Evolutionary conservation across 2,329 filamentous ascomycete species (phyloP).

Genomic region (Myriosclerotinia duriaeana): DNA sequence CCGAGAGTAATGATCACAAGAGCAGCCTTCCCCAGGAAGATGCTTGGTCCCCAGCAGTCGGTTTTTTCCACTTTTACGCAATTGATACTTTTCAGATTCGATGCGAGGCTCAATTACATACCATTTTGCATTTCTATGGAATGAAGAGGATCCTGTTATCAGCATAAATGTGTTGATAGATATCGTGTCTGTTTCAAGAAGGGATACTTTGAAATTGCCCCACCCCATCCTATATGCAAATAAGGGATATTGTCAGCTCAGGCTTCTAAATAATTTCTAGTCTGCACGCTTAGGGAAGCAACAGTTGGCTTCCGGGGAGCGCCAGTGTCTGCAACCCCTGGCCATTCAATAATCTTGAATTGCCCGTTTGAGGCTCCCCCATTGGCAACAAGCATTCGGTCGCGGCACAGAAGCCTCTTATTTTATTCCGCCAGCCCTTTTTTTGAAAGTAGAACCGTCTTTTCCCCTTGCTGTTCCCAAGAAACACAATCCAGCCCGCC

Average conservation of each 20-base stretch:
- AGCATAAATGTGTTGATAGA: background rate
- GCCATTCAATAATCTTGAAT: background rate
- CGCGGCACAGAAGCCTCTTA: background rate
- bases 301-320: slow-evolving; percentile 6
- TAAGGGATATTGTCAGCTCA: background rate
- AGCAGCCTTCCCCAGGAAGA: background rate
- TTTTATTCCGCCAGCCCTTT: background rate
- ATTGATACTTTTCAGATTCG: background rate
- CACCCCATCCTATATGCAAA: background rate
- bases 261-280: slow-evolving; percentile 2
- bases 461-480: background rate
- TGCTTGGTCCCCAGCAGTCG: slow-evolving; percentile 1
- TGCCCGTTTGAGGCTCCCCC: background rate
- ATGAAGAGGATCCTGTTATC: background rate
- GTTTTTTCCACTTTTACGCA: background rate
- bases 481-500: background rate
- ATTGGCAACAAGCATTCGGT: background rate
- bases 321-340: slow-evolving; percentile 9
- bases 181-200: background rate
- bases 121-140: background rate
- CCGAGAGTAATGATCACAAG: slow-evolving; percentile 7
- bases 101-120: background rate
- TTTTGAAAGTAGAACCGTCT: background rate
- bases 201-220: background rate
- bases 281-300: background rate